A percentile compares a stretch with the other conserved stretches of the same genome.
Evolutionary conservation across 2,329 filamentous ascomycete species (phyloP).

Genomic region (Alternaria alternata): DNA sequence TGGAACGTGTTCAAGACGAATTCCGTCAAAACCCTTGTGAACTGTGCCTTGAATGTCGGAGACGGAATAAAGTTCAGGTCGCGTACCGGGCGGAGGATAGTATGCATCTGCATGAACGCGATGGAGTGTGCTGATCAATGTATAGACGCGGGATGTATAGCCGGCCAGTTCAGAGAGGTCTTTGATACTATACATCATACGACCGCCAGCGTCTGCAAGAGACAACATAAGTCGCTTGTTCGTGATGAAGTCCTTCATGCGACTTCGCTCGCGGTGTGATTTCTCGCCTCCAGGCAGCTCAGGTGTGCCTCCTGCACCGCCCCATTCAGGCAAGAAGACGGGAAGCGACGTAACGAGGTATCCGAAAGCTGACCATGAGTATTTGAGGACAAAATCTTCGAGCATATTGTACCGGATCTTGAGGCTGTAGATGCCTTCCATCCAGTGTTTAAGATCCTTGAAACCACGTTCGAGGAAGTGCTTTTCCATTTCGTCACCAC

Average conservation of each 20-base stretch:
- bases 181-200: conserved; percentile 99
- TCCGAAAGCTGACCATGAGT: conserved; percentile 97
- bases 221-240: conserved; percentile 99
- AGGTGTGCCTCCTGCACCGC: conserved; percentile 76
- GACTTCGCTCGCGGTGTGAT: conserved; percentile 74
- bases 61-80: conserved; percentile 84
- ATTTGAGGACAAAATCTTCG: conserved; percentile 97
- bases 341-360: conserved; percentile 93
- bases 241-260: conserved; percentile 99
- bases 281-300: conserved; percentile 65
- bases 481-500: conserved; percentile 93
- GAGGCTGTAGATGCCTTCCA: conserved; percentile 97
- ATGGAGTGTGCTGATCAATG: conserved; percentile 91
- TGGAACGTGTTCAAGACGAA: conserved; percentile 91
- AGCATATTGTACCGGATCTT: conserved; percentile 99
- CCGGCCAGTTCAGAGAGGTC: conserved; percentile 94
- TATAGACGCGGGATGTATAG: conserved; percentile 95
- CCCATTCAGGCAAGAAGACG: conserved; percentile 94
- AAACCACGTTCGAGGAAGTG: conserved; percentile 91
- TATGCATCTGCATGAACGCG: conserved; percentile 93
- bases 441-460: conserved; percentile 91
- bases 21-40: conserved; percentile 93
- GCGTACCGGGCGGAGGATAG: conserved; percentile 69
- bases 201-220: conserved; percentile 90
- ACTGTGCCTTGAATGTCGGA: conserved; percentile 93